These are phyloP conservation scores for Canavalia gladiata DNA, from an alignment of 306 rosid species.

Conservation along the genomic window DNA sequence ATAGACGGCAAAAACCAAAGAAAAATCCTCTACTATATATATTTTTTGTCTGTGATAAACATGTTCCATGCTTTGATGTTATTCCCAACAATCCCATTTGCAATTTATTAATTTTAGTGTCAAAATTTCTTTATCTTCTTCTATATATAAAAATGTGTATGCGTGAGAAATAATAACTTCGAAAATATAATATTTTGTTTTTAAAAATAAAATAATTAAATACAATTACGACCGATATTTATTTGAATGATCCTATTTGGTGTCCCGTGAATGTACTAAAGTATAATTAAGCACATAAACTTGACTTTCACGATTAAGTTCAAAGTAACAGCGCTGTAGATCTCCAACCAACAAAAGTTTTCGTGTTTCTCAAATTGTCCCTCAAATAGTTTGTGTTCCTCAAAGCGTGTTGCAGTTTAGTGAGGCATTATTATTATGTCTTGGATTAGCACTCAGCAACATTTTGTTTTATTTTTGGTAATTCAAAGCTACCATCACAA, in stretches of 20 bases:
- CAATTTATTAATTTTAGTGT: background rate
- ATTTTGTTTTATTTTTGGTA: slow-evolving; percentile 39
- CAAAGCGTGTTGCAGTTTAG: slow-evolving; percentile 44
- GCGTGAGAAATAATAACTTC: background rate
- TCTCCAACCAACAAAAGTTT: slow-evolving; percentile 48
- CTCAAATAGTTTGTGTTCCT: slow-evolving; percentile 41
- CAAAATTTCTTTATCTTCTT: background rate
- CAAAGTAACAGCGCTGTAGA: slow-evolving; percentile 38
- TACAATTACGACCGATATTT: background rate
- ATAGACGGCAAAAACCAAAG: background rate
- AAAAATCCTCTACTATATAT: background rate
- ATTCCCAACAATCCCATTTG: slow-evolving; percentile 39
- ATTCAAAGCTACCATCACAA: slow-evolving; percentile 45
- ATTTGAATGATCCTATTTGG: slow-evolving; percentile 5
- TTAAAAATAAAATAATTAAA: background rate
- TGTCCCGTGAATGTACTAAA: background rate
- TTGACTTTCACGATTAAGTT: slow-evolving; percentile 26
- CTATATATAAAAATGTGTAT: no score
- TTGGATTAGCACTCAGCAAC: slow-evolving; percentile 50
- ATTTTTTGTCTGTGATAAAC: background rate
- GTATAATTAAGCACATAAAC: slow-evolving; percentile 12
- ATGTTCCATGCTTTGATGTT: slow-evolving; percentile 23
- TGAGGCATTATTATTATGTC: slow-evolving; percentile 55
- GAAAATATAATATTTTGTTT: background rate
- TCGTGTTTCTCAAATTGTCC: slow-evolving; percentile 49